Conservation (phyloP, 2,329 filamentous ascomycete species). For the Clonostachys rosea region DNA sequence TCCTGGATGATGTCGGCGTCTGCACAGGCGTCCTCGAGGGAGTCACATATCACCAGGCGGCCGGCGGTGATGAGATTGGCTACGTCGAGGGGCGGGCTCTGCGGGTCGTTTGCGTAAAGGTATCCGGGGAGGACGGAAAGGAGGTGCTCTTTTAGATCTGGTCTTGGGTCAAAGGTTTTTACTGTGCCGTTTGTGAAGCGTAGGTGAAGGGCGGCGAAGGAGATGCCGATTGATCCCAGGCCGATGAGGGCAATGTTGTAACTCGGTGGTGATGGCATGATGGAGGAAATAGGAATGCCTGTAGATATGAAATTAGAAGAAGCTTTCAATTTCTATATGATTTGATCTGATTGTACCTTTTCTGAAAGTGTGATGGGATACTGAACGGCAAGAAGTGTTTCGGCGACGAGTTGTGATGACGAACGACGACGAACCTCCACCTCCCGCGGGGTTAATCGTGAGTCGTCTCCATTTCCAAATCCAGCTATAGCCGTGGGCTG, state of each 20-base stretch:
- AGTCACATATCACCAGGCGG: constrained; percentile 23
- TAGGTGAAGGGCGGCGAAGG: constrained; percentile 49
- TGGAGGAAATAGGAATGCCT: not conserved
- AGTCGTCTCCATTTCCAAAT: no score
- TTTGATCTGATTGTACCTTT: no score
- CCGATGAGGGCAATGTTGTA: constrained; percentile 26
- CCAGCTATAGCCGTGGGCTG: no score
- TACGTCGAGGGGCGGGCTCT: constrained; percentile 8
- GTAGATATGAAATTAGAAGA: no score
- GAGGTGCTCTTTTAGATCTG: constrained; percentile 34
- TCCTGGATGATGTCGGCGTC: constrained; percentile 51
- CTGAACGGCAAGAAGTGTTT: no score
- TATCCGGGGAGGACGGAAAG: constrained; percentile 18
- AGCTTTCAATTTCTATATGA: no score
- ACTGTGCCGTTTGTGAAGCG: constrained; percentile 27
- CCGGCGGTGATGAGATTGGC: not conserved
- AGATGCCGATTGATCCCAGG: constrained; percentile 46
- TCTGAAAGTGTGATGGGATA: no score
- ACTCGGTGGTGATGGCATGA: not conserved
- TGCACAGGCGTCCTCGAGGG: constrained; percentile 33
- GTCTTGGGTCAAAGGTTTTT: constrained; percentile 43
- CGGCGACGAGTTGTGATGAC: no score
- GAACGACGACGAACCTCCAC: no score
- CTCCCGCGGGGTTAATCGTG: no score
- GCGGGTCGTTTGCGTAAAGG: not conserved